Conservation (phyloP, 2,329 filamentous ascomycete genomes). For the Sordariomycetes sp. region DNA sequence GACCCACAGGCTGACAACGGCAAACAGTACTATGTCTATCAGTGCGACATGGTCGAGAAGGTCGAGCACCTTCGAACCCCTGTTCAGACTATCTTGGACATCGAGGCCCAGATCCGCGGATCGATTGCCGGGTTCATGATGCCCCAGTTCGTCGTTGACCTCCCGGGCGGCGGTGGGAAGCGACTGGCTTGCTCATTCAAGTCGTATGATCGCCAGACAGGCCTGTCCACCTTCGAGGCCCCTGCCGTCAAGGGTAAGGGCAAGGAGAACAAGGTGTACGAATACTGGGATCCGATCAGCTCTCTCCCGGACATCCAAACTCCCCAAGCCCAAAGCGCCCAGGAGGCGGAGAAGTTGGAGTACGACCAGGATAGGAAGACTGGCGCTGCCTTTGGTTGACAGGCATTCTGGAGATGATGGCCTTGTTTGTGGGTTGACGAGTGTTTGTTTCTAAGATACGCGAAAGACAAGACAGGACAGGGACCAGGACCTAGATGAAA, state of each 20-base stretch:
- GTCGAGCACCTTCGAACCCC: slow-evolving; percentile 54
- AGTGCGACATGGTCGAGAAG: slow-evolving; percentile 50
- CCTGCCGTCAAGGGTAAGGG: slow-evolving; percentile 36
- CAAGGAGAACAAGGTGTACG: slow-evolving; percentile 38
- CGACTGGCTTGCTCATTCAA: slow-evolving; percentile 42
- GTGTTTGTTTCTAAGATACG: neutral
- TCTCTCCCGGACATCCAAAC: slow-evolving; percentile 1
- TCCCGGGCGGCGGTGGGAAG: slow-evolving; percentile 54
- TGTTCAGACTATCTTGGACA: slow-evolving; percentile 43
- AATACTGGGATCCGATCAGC: slow-evolving; percentile 43
- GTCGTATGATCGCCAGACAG: slow-evolving; percentile 40
- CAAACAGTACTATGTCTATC: slow-evolving; percentile 52
- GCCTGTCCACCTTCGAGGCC: slow-evolving; percentile 43
- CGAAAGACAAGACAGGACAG: neutral
- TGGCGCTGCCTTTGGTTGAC: neutral
- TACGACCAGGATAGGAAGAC: neutral
- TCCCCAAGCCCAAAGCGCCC: neutral
- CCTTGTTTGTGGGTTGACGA: neutral
- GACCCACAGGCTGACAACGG: neutral
- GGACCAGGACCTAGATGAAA: neutral
- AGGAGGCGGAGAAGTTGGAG: neutral
- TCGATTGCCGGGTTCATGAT: slow-evolving; percentile 52
- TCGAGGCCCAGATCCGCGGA: slow-evolving; percentile 47
- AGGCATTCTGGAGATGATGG: neutral
- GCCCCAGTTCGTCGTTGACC: slow-evolving; percentile 52